Evolutionary conservation across 2,329 filamentous ascomycete genomes (phyloP).

Genomic region (Falciphora oryzae): DNA sequence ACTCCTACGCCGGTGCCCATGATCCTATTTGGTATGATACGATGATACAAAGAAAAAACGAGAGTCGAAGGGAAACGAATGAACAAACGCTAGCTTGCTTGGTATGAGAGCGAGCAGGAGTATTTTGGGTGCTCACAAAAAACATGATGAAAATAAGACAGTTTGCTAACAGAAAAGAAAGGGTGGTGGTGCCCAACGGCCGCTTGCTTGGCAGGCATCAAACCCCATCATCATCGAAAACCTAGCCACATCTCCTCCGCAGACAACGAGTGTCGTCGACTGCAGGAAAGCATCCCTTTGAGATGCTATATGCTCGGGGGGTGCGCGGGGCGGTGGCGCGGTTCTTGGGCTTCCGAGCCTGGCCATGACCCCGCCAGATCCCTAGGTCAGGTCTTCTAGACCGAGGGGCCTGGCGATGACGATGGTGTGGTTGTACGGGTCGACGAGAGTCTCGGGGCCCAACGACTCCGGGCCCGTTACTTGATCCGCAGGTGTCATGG

Average conservation of each 20-base stretch:
- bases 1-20: background rate
- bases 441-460: background rate
- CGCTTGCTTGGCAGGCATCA: background rate
- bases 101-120: background rate
- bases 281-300: no score
- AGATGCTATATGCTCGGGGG: no score
- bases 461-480: background rate
- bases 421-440: slow-evolving; percentile 12
- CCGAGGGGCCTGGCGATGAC: slow-evolving; percentile 1
- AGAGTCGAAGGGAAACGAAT: background rate
- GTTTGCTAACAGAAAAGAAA: background rate
- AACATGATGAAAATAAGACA: background rate
- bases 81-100: slow-evolving; percentile 3
- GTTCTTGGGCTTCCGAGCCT: no score
- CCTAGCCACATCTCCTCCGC: background rate
- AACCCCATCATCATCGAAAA: background rate
- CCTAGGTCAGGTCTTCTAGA: background rate
- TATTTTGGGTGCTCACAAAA: background rate
- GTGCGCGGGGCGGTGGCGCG: no score
- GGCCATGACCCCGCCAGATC: no score
- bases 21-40: background rate
- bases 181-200: background rate
- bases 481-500: background rate
- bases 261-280: background rate
- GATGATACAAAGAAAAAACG: background rate